These are phyloP conservation scores for Setomelanomma holmii DNA, from an alignment of 2,329 filamentous ascomycete species.

Conservation along the genomic window DNA sequence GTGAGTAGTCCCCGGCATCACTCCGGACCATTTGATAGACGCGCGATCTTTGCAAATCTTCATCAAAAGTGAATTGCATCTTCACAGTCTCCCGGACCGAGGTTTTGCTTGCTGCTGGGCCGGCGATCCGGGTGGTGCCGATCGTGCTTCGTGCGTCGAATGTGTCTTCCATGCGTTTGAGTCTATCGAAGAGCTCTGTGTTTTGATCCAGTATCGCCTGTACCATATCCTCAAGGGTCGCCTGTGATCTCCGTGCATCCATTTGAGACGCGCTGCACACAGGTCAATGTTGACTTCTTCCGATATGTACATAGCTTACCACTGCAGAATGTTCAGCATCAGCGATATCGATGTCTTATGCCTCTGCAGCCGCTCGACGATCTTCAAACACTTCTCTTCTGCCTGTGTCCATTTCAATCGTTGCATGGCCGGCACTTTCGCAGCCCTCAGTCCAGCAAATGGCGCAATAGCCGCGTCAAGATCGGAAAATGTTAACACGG, in stretches of 20 bases:
- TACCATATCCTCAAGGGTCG: conserved; percentile 1
- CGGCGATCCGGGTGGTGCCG: neutral
- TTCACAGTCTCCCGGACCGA: neutral
- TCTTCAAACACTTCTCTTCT: neutral
- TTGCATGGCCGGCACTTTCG: neutral
- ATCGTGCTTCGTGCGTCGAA: neutral
- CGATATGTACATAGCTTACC: neutral
- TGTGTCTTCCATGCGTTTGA: neutral
- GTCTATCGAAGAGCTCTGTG: neutral
- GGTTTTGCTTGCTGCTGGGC: neutral
- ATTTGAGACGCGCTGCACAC: conserved; percentile 2
- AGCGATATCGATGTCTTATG: conserved; percentile 4
- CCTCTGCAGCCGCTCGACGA: conserved; percentile 7
- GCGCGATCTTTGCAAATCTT: conserved; percentile 8
- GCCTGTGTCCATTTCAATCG: conserved; percentile 6
- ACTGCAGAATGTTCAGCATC: conserved; percentile 11
- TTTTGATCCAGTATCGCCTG: too few species aligned
- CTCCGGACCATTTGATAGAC: conserved; percentile 6
- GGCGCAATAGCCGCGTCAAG: conserved; percentile 2
- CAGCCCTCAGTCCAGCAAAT: neutral
- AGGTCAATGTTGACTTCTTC: neutral
- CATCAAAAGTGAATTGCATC: conserved; percentile 8
- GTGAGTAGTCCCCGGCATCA: conserved; percentile 2
- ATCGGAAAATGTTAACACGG: conserved; percentile 1
- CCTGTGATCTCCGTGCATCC: conserved; percentile 6